A percentile compares a stretch with the other conserved stretches of the same genome.
Conservation (phyloP, 179 eudicot genomes). For the Pouteria campechiana region DNA sequence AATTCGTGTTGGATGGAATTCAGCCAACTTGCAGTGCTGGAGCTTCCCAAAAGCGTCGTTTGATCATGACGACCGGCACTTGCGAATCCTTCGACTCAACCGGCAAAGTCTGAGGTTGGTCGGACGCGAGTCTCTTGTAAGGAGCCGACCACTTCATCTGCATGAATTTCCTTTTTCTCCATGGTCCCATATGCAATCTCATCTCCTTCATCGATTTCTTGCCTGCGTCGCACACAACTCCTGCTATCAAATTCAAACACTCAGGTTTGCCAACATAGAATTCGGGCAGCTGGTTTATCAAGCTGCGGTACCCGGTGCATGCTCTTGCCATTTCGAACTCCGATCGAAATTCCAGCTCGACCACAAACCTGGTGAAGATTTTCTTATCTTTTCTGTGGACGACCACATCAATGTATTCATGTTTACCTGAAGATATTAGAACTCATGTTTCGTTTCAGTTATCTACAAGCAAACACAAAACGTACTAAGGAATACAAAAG, state of each 20-base stretch:
- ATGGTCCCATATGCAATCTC: slow-evolving; percentile 15
- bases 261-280: slow-evolving; percentile 12
- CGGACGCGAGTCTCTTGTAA: no score
- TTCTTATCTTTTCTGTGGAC: slow-evolving; percentile 6
- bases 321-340: slow-evolving; percentile 26
- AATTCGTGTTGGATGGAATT: no score
- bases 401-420: slow-evolving; percentile 14
- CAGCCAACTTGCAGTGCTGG: no score
- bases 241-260: slow-evolving; percentile 13
- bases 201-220: slow-evolving; percentile 15
- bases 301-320: slow-evolving; percentile 8
- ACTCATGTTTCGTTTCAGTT: no score
- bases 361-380: slow-evolving; percentile 6
- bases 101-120: no score
- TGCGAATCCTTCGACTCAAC: no score
- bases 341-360: slow-evolving; percentile 13
- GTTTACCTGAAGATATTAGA: slow-evolving; percentile 4
- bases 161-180: slow-evolving; percentile 22
- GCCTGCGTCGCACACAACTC: slow-evolving; percentile 18
- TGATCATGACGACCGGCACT: no score
- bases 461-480: no score
- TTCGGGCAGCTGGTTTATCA: slow-evolving; percentile 9
- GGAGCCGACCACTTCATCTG: slow-evolving; percentile 21
- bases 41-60: no score
- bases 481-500: no score